Evolutionary conservation across 2,329 filamentous ascomycete genomes (phyloP).

Genomic region (Microsporum canis): DNA sequence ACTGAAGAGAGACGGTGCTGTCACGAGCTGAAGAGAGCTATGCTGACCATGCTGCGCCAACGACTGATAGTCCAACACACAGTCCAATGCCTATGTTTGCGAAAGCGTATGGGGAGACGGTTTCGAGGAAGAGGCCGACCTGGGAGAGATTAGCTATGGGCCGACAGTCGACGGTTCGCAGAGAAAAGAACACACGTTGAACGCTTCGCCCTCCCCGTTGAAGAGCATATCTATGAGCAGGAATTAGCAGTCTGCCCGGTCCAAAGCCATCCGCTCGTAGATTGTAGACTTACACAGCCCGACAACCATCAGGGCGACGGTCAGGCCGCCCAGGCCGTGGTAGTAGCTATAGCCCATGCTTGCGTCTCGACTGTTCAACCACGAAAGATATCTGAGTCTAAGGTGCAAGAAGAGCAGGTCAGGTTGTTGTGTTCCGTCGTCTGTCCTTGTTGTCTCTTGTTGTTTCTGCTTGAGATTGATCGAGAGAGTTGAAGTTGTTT

Average conservation of each 20-base stretch:
- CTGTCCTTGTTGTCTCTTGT: neutral
- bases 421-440: neutral
- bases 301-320: slow-evolving; percentile 58
- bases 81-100: slow-evolving; percentile 80
- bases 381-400: neutral
- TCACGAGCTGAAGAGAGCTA: neutral
- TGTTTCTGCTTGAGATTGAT: neutral
- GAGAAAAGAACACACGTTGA: slow-evolving; percentile 57
- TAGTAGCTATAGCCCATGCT: slow-evolving; percentile 52
- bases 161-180: slow-evolving; percentile 3
- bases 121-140: slow-evolving; percentile 89
- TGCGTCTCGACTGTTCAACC: neutral
- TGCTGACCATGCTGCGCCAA: slow-evolving; percentile 85
- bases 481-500: neutral
- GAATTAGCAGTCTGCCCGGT: slow-evolving; percentile 12
- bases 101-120: slow-evolving; percentile 89
- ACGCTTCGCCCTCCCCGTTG: slow-evolving; percentile 86
- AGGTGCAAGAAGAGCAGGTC: neutral
- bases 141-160: slow-evolving; percentile 25
- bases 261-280: neutral
- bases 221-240: slow-evolving; percentile 79
- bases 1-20: slow-evolving; percentile 6
- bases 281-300: slow-evolving; percentile 58
- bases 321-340: slow-evolving; percentile 59
- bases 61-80: slow-evolving; percentile 91